Percentiles rank a stretch among this genome's conserved stretches.
These are phyloP conservation scores for Aspergillus cristatus DNA, from an alignment of 495 filamentous ascomycete species.

Conservation along the genomic window DNA sequence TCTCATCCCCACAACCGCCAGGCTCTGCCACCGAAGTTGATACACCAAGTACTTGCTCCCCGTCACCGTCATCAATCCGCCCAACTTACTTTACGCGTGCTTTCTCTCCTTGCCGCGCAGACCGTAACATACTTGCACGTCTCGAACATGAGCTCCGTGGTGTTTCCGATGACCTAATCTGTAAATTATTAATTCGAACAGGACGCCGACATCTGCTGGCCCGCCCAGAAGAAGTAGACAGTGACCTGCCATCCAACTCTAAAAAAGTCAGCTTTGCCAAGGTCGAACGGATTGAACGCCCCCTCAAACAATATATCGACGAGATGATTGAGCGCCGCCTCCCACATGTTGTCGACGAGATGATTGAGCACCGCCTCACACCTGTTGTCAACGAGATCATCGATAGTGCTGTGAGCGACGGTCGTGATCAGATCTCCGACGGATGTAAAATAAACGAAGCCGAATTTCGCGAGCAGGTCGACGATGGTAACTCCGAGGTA, in stretches of 20 bases:
- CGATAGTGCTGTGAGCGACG: constrained; percentile 7
- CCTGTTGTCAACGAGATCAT: no score
- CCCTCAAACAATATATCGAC: constrained; percentile 11
- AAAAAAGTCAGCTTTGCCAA: constrained; percentile 5
- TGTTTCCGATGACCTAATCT: constrained; percentile 9
- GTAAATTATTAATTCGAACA: constrained; percentile 10
- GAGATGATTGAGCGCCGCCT: constrained; percentile 8
- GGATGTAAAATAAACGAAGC: constrained; percentile 9
- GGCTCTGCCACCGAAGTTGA: no score
- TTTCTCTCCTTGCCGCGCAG: no score
- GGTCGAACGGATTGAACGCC: constrained; percentile 7
- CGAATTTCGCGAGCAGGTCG: constrained; percentile 11
- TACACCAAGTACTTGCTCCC: no score
- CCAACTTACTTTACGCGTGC: no score
- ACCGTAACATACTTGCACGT: no score
- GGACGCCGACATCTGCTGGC: constrained; percentile 13
- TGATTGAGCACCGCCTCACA: no score
- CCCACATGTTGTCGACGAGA: constrained; percentile 7
- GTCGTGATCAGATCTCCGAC: constrained; percentile 10
- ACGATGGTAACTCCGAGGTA: constrained; percentile 11
- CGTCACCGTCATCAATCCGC: no score
- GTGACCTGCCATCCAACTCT: constrained; percentile 3
- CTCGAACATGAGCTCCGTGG: constrained; percentile 10
- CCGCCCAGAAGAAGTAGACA: constrained; percentile 8
- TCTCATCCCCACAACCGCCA: no score